Evolutionary conservation across 139 green algal species (phyloP).

Genomic region (Micractinium sp.): DNA sequence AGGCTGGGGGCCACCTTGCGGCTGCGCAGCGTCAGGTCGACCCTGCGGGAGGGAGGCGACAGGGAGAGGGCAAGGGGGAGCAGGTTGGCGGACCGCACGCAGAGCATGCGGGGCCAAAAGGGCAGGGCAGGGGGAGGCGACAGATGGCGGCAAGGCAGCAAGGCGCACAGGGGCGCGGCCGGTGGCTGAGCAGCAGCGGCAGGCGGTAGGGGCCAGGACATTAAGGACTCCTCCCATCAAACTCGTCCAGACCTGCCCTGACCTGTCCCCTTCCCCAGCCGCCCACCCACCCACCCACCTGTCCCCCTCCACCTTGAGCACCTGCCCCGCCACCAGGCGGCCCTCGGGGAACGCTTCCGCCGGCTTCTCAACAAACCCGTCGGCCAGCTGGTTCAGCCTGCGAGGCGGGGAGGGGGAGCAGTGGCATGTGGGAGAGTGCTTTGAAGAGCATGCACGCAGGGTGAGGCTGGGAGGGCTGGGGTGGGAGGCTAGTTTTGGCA

Average conservation of each 20-base stretch:
- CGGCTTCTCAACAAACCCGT: slow-evolving; percentile 85
- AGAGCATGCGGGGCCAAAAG: too few species aligned
- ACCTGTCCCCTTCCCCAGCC: background rate
- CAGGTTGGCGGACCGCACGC: too few species aligned
- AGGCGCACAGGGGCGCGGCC: background rate
- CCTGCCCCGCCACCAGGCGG: slow-evolving; percentile 61
- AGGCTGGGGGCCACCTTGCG: slow-evolving; percentile 23
- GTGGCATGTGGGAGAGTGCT: background rate
- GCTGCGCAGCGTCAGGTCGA: slow-evolving; percentile 72
- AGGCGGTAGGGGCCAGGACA: too few species aligned
- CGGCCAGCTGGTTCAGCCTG: slow-evolving; percentile 79
- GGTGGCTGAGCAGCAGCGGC: background rate
- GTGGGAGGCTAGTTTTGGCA: too few species aligned
- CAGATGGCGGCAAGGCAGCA: background rate
- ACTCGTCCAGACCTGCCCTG: too few species aligned
- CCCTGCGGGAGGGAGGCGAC: slow-evolving; percentile 27
- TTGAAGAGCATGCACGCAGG: too few species aligned
- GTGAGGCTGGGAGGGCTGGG: too few species aligned
- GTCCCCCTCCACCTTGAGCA: slow-evolving; percentile 45
- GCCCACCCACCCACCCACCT: slow-evolving; percentile 19
- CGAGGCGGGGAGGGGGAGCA: background rate
- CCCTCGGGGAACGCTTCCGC: slow-evolving; percentile 79
- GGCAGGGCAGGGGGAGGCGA: too few species aligned
- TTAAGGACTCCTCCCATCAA: too few species aligned
- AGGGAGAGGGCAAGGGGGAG: background rate